phyloP scores from a whole-genome alignment of 2,329 filamentous ascomycete genomes.

The Rhynchosporium secalis region DNA sequence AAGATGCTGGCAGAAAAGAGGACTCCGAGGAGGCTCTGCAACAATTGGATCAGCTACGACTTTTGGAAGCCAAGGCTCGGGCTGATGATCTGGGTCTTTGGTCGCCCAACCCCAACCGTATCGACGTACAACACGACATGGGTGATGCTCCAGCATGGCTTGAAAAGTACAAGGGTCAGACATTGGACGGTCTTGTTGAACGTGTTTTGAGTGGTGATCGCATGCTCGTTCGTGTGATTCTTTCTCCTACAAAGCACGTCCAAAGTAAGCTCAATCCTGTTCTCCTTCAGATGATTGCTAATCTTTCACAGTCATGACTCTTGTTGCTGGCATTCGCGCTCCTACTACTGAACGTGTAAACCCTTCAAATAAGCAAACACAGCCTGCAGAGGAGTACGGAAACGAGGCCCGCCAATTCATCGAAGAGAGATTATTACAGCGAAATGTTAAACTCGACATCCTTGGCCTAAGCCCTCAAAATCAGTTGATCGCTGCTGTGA shows the following conservation, averaged over 20 bases:
- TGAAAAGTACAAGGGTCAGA: slow-evolving; percentile 81
- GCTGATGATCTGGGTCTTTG: slow-evolving; percentile 80
- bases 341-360: slow-evolving; percentile 87
- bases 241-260: slow-evolving; percentile 80
- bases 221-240: slow-evolving; percentile 76
- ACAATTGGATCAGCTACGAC: slow-evolving; percentile 75
- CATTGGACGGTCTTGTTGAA: slow-evolving; percentile 84
- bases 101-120: slow-evolving; percentile 62
- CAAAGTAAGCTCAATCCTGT: slow-evolving; percentile 30
- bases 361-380: slow-evolving; percentile 65
- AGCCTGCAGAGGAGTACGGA: slow-evolving; percentile 84
- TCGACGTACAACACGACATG: slow-evolving; percentile 80
- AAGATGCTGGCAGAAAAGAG: slow-evolving; percentile 90
- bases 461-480: slow-evolving; percentile 87
- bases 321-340: slow-evolving; percentile 84
- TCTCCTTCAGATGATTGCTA: slow-evolving; percentile 7
- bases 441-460: slow-evolving; percentile 78
- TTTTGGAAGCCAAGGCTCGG: slow-evolving; percentile 75
- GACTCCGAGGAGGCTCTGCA: slow-evolving; percentile 74
- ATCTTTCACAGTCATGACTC: slow-evolving; percentile 71
- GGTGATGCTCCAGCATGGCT: slow-evolving; percentile 73
- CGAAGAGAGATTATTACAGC: slow-evolving; percentile 81
- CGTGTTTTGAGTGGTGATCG: slow-evolving; percentile 89
- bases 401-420: slow-evolving; percentile 88
- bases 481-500: slow-evolving; percentile 82